These are phyloP conservation scores for Ophidiomyces ophidiicola DNA, from an alignment of 2,329 filamentous ascomycete species.

Conservation along the genomic window DNA sequence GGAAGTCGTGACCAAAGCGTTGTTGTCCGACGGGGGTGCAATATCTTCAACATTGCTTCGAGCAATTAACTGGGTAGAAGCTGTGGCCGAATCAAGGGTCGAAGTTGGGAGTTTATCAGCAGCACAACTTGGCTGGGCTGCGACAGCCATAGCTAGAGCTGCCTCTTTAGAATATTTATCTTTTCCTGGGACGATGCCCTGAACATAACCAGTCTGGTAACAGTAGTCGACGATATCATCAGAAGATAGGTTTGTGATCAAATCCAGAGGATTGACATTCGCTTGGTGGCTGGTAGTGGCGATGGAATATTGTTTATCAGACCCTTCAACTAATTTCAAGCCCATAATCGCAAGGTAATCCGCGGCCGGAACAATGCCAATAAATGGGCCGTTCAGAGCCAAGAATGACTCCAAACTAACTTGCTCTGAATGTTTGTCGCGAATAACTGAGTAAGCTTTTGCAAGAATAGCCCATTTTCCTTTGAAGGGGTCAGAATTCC, in stretches of 20 bases:
- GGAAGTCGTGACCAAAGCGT: background rate
- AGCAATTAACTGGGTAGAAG: background rate
- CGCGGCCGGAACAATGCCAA: slow-evolving; percentile 37
- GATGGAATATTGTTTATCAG: slow-evolving; percentile 21
- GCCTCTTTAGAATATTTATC: slow-evolving; percentile 9
- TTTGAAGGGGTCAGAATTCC: slow-evolving; percentile 41
- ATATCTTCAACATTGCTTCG: background rate
- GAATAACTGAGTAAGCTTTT: slow-evolving; percentile 44
- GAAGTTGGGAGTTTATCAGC: slow-evolving; percentile 3
- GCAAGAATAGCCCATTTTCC: slow-evolving; percentile 43
- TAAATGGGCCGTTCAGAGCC: slow-evolving; percentile 33
- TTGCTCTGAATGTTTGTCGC: slow-evolving; percentile 39
- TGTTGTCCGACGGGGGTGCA: background rate
- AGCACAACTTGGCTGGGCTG: slow-evolving; percentile 20
- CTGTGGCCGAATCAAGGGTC: background rate
- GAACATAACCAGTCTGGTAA: slow-evolving; percentile 23
- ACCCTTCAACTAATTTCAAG: slow-evolving; percentile 32
- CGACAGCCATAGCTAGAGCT: slow-evolving; percentile 20
- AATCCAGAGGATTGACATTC: slow-evolving; percentile 16
- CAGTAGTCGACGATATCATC: slow-evolving; percentile 25
- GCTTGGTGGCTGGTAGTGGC: slow-evolving; percentile 14
- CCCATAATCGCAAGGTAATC: slow-evolving; percentile 38
- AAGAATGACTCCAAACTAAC: slow-evolving; percentile 41
- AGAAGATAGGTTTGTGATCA: slow-evolving; percentile 24
- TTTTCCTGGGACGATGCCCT: slow-evolving; percentile 13